A percentile compares a stretch with the other conserved stretches of the same genome.
These are phyloP conservation scores for Pittosporum tobira DNA, from an alignment of 129 eudicot genomes.

Conservation along the genomic window DNA sequence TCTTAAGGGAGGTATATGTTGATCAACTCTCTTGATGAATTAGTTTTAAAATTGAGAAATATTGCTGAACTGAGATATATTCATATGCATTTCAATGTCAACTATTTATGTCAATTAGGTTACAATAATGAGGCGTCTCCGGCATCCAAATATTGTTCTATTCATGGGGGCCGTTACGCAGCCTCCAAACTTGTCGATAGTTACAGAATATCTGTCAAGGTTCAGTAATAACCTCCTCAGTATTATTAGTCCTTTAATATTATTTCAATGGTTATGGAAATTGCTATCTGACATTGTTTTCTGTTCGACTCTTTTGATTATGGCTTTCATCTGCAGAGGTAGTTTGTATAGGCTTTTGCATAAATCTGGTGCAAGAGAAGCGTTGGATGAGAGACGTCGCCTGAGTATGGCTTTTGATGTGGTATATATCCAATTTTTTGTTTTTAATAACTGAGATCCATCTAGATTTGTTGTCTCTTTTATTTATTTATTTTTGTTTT, in stretches of 20 bases:
- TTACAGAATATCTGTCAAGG: conserved; percentile 92
- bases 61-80: background rate
- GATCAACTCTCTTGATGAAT: background rate
- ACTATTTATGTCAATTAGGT: conserved; percentile 40
- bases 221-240: conserved; percentile 10
- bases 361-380: conserved; percentile 66
- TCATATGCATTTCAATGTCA: conserved; percentile 1
- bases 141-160: conserved; percentile 96
- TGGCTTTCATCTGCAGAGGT: conserved; percentile 50
- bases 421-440: conserved; percentile 29
- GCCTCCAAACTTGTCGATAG: conserved; percentile 90
- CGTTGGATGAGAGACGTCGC: conserved; percentile 71
- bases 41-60: background rate
- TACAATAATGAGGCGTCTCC: conserved; percentile 87
- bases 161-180: conserved; percentile 96
- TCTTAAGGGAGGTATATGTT: conserved; percentile 62
- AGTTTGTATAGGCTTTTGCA: conserved; percentile 77
- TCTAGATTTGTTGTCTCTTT: background rate
- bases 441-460: background rate
- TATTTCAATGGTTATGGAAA: background rate
- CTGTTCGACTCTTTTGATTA: conserved; percentile 2
- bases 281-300: background rate
- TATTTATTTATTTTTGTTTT: no score
- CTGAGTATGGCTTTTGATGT: conserved; percentile 92
- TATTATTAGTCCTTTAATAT: conserved; percentile 5